Conservation (phyloP, 768 basidiomycete genomes). For the Agaricus sinodeliciosus region DNA sequence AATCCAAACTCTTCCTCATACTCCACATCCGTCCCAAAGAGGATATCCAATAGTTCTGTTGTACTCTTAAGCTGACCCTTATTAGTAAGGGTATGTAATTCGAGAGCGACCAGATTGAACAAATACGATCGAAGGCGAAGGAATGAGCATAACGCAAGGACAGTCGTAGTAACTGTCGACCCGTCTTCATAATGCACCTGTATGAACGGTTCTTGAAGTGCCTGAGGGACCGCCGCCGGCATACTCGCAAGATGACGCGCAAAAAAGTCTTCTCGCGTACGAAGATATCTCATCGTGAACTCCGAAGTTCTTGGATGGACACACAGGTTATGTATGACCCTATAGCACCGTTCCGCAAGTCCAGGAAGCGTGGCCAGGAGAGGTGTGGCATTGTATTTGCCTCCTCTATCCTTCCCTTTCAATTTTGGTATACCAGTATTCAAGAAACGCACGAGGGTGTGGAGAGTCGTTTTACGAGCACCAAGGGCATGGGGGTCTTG, state of each 20-base stretch:
- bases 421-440: slow-evolving; percentile 64
- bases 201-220: slow-evolving; percentile 41
- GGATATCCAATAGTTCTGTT: slow-evolving; percentile 66
- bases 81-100: slow-evolving; percentile 79
- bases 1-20: slow-evolving; percentile 46
- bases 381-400: slow-evolving; percentile 33
- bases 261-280: slow-evolving; percentile 86
- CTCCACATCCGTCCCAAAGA: slow-evolving; percentile 64
- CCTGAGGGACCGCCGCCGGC: slow-evolving; percentile 55
- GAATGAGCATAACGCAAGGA: slow-evolving; percentile 65
- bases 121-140: slow-evolving; percentile 79
- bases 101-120: slow-evolving; percentile 80
- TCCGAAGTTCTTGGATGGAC: slow-evolving; percentile 80
- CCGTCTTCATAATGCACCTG: slow-evolving; percentile 70
- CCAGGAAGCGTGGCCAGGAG: slow-evolving; percentile 62
- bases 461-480: slow-evolving; percentile 64
- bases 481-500: slow-evolving; percentile 76
- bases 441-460: slow-evolving; percentile 74
- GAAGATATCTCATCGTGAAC: slow-evolving; percentile 77
- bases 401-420: slow-evolving; percentile 36
- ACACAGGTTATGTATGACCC: slow-evolving; percentile 79
- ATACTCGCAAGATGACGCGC: slow-evolving; percentile 75
- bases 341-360: slow-evolving; percentile 82
- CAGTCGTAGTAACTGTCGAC: slow-evolving; percentile 58
- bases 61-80: slow-evolving; percentile 71